These are phyloP conservation scores for Fraxinus greggii DNA, from an alignment of 305 asterid species.

Conservation along the genomic window DNA sequence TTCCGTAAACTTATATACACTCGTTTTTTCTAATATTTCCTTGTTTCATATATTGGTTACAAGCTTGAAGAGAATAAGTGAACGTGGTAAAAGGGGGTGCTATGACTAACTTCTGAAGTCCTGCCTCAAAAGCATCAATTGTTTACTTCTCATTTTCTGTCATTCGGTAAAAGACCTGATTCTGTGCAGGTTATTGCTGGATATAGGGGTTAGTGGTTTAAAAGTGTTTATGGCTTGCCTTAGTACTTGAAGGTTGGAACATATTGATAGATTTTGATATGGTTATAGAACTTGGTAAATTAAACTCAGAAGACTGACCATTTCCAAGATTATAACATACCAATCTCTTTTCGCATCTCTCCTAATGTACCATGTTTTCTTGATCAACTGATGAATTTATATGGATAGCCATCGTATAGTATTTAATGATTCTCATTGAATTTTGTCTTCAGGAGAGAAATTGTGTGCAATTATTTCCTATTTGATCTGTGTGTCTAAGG, in stretches of 20 bases:
- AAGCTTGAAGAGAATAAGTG: background rate
- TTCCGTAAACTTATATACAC: background rate
- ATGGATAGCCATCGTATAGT: background rate
- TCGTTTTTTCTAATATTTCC: background rate
- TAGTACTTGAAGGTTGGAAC: background rate
- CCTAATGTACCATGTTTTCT: background rate
- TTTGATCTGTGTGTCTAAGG: slow-evolving; percentile 6
- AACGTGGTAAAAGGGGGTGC: background rate
- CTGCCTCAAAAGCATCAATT: background rate
- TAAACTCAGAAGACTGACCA: background rate
- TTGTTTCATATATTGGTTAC: background rate
- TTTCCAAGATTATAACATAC: slow-evolving; percentile 1
- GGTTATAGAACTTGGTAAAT: background rate
- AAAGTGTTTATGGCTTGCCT: background rate
- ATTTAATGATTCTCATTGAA: background rate
- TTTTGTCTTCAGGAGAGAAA: background rate
- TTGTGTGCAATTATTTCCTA: background rate
- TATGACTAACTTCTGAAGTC: background rate
- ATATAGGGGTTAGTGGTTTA: background rate
- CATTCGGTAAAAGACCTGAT: background rate
- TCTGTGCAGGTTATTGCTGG: background rate
- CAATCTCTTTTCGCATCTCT: background rate
- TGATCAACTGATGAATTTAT: background rate
- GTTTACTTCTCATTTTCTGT: background rate
- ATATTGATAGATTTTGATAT: background rate